Evolutionary conservation across 495 filamentous ascomycete species (phyloP), one percentile per base, ranked within the genome.

Genomic region (Articulospora tetracladia): DNA sequence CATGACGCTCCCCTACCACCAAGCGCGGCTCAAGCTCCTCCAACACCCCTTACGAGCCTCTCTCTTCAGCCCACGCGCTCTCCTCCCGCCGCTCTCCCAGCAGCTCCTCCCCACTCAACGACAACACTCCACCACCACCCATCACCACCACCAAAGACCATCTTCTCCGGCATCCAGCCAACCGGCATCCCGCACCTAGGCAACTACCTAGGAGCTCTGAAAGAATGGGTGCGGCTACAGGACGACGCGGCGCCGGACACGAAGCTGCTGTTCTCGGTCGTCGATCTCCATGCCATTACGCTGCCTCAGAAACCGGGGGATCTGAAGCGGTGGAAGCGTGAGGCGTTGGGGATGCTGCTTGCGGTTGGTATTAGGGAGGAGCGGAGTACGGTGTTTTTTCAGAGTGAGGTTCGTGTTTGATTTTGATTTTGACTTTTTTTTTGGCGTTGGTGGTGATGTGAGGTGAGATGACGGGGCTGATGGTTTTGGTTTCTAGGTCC

Each of bases 151-250:
- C 47, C 47, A 4, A 50, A 50, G 17, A 62, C 53, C 56, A 76
- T 98, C 61, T 98, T 98, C 78, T 98, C 95, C 11, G 94, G 92
- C 27, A 98, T 98, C 62, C 94, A 98, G 68, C 95, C 94, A 19
- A 98, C 94, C 4, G 94, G 93, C 3, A 75, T 96, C 11, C 95
- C 94, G n/a, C 95, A 98, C 70, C 77, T 98, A 30, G 94, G 94
- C 15, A 98, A 98, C 73, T 98, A 98, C 70, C 80, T 97, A 10
- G 94, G 94, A 13, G 95, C 94, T n/a, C 75, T 98, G 55, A 81
- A 83, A 27, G 82, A 89, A 77, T 98, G 94, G 94, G 86, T 86
- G 34, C 76, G 78, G 58, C 74, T 97, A 6, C 92, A 97, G 64
- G 78, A 93, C 68, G 72, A 77, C 17, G 75, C 85, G 0, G 57